Evolutionary conservation across 2,329 filamentous ascomycete genomes (phyloP), one percentile per base, ranked within the genome.

Genomic region (Arthrobotrys musiformis): DNA sequence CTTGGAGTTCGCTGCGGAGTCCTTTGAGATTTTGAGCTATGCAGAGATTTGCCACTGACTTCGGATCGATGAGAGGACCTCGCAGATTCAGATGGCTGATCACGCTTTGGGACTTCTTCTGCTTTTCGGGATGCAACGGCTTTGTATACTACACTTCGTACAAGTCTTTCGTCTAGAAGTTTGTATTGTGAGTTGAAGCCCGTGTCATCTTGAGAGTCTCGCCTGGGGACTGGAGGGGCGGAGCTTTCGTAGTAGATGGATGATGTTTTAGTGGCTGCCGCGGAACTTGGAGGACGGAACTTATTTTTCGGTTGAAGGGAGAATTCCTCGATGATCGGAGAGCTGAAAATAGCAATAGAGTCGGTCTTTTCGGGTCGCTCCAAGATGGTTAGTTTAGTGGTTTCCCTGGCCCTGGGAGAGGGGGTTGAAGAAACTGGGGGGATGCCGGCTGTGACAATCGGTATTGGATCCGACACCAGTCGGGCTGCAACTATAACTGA

Each of bases 181-280:
- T 70, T 76, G 58, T 76, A 76, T 69, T 76, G 72, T 52, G 72
- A 66, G 24, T 56, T 64, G 40, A 76, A 76, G 22, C 72, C 72
- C 5, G 72, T 76, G 28, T 76, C 64, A 28, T 76, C 72, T 8
- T 28, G 17, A 17, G 72, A 76, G 22, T 50, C 42, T 24, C 72
- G 58, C n/a, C 46, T 37, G 1, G 72, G 72, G 19, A 76, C 46
- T 7, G 72, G 72, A 35, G 72, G 72, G 15, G 72, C 64, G 2
- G 72, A 64, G 40, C 37, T 52, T 54, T 76, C 72, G 33, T 76
- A 76, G 24, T 76, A 76, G 28, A 76, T 33, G 1, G 72, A 76
- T 26, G 72, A 76, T 3, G 72, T 60, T 19, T 76, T 76, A 1
- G 72, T 76, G 26, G 72, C 72, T 8, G 72, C 72, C n/a, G 72